Base-by-base conservation (phyloP, 345 rosid species). In the Eucalyptus camaldulensis region DNA sequence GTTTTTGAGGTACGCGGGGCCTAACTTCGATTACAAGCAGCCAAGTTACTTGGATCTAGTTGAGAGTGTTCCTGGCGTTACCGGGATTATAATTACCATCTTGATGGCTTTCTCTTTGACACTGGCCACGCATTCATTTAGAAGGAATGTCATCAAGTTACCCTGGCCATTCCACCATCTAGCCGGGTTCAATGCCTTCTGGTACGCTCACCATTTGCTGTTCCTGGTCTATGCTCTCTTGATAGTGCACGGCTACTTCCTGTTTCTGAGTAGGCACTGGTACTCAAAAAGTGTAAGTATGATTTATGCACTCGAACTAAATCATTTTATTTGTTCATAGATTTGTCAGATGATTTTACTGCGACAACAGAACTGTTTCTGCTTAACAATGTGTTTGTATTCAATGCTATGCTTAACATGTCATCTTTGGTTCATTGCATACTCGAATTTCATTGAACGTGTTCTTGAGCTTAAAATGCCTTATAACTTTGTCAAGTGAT, bases 171-270 rank as follows among this genome's bases (percentile, higher is more conserved):
- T 97, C 89, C 95, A 93, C 90, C 86, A 90, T 47, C 90, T 97
- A 87, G 98, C 97, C 2, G 99, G 99, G 44, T 98, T 98, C 91
- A 98, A 98, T 93, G 91, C 99, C 88, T 97, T 98, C 87, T 97
- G 99, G 99, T 98, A 96, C 90, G 95, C 99, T 14, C 99, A 97
- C 90, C 99, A 98, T 91, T 92, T 98, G 96, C 90, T 98, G 49
- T 92, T 88, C 33, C 85, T 97, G 88, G 99, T 94, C 81, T 97
- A 98, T 92, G 60, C 94, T 54, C 93, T 97, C 53, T 89, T 96
- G 22, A 85, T 96, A 87, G 27, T 95, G 89, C 99, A 98, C 89
- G 99, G 99, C 83, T 94, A 94, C 93, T 91, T 91, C 93, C 96
- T 98, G 88, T 93, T 98, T 89, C 86, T 96, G 53, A 88, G 85